A percentile compares a stretch with the other conserved stretches of the same genome.
These are phyloP conservation scores for Diaporthe humulicola DNA, from an alignment of 2,329 filamentous ascomycete species.

Conservation along the genomic window DNA sequence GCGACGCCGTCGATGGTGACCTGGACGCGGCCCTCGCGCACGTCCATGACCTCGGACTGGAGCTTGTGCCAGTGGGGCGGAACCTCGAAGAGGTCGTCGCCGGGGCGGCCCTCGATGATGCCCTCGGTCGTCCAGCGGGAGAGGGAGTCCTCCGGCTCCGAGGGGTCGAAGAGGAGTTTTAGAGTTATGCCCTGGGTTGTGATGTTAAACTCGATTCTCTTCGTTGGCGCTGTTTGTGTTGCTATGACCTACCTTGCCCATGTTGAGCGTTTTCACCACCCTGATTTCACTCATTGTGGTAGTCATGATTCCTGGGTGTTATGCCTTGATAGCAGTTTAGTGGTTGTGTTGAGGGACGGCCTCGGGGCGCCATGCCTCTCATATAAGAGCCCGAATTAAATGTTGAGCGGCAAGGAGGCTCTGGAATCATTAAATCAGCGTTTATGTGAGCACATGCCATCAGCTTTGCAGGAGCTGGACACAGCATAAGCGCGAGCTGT, in stretches of 20 bases:
- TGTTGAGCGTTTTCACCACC: constrained; percentile 20
- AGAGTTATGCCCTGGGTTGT: background rate
- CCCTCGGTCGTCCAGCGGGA: constrained; percentile 16
- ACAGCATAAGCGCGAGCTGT: background rate
- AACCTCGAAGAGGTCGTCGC: background rate
- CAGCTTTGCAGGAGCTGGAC: background rate
- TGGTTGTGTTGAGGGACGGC: too few relatives aligned
- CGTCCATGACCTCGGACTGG: constrained; percentile 13
- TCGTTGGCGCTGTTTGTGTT: too few relatives aligned
- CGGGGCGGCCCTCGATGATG: background rate
- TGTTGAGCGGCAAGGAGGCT: background rate
- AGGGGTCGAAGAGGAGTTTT: constrained; percentile 8
- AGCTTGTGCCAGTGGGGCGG: constrained; percentile 33
- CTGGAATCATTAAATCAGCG: background rate
- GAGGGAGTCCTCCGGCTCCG: background rate
- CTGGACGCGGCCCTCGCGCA: constrained; percentile 25
- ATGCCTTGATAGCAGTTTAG: background rate
- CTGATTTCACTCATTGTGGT: constrained; percentile 8
- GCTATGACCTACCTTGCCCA: constrained; percentile 21
- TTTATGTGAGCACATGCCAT: background rate
- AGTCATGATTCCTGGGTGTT: background rate
- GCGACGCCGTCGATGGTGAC: constrained; percentile 16
- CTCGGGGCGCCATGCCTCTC: background rate
- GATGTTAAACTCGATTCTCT: background rate
- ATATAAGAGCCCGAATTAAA: too few relatives aligned